Percentiles rank a stretch among this genome's conserved stretches.
Evolutionary conservation across 345 rosid species (phyloP).

Genomic region (Camelina hispida): DNA sequence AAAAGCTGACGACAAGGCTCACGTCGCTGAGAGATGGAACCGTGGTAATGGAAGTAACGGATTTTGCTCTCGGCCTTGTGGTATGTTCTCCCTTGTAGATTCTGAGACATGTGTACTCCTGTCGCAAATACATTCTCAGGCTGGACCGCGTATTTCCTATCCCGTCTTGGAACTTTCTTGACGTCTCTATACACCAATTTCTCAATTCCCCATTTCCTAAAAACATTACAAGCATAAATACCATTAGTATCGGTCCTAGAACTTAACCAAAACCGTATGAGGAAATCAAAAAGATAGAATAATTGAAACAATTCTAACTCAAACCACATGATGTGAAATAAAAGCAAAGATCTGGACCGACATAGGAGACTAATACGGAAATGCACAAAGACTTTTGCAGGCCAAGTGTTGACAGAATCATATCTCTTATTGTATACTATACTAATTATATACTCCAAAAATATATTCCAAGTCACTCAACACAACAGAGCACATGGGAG

Average conservation of each 20-base stretch:
- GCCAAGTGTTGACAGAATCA: conserved; percentile 39
- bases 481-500: conserved; percentile 23
- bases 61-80: conserved; percentile 65
- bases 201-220: conserved; percentile 96
- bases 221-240: background rate
- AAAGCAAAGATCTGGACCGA: conserved; percentile 40
- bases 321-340: conserved; percentile 26
- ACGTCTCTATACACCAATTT: conserved; percentile 79
- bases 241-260: background rate
- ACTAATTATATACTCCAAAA: background rate
- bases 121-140: conserved; percentile 76
- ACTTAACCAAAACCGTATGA: background rate
- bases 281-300: background rate
- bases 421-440: conserved; percentile 16
- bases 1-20: conserved; percentile 74
- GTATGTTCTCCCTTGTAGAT: conserved; percentile 65
- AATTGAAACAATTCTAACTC: conserved; percentile 5
- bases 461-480: conserved; percentile 29
- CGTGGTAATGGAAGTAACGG: conserved; percentile 88
- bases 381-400: conserved; percentile 35
- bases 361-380: conserved; percentile 30
- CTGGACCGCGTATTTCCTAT: conserved; percentile 83
- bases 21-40: conserved; percentile 67
- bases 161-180: conserved; percentile 75
- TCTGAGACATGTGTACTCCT: conserved; percentile 91